Conservation (phyloP, 1,284 basidiomycete species). For the Tilletiopsis washingtonensis region DNA sequence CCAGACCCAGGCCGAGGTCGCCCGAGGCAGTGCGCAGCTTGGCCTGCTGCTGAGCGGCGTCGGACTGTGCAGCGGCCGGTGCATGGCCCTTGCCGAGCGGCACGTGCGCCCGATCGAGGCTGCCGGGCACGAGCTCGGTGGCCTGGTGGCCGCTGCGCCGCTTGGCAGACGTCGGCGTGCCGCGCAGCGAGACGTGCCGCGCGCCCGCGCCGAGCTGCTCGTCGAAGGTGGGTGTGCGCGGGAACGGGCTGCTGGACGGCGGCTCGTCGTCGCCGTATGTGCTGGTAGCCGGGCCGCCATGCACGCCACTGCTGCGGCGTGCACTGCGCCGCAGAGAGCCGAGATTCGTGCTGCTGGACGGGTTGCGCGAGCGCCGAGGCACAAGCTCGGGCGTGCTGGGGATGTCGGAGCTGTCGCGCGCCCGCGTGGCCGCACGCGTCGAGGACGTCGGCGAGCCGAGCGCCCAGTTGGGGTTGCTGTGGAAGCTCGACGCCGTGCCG, state of each 20-base stretch:
- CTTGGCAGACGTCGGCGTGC: too few relatives aligned
- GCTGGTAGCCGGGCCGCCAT: slow-evolving; percentile 20
- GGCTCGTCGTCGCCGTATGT: slow-evolving; percentile 11
- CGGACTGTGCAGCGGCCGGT: too few relatives aligned
- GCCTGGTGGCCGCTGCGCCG: too few relatives aligned
- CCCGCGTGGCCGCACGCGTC: slow-evolving; percentile 15
- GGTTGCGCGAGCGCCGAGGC: slow-evolving; percentile 8
- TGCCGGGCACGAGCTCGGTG: too few relatives aligned
- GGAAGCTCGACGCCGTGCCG: slow-evolving; percentile 13
- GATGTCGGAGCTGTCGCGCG: slow-evolving; percentile 1
- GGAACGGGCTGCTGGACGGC: slow-evolving; percentile 16
- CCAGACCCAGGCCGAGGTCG: too few relatives aligned
- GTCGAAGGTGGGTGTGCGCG: slow-evolving; percentile 26
- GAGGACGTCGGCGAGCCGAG: slow-evolving; percentile 26
- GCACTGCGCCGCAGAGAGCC: slow-evolving; percentile 12
- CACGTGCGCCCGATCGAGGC: too few relatives aligned
- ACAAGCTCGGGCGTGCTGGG: slow-evolving; percentile 26
- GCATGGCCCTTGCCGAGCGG: too few relatives aligned
- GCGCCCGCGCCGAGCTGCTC: not conserved
- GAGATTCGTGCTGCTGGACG: slow-evolving; percentile 2
- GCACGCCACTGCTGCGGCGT: slow-evolving; percentile 6
- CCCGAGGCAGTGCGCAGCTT: too few relatives aligned
- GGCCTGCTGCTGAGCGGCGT: too few relatives aligned
- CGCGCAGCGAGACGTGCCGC: slow-evolving; percentile 1
- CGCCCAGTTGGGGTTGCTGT: slow-evolving; percentile 21